Conservation (phyloP, 140 eudicot genomes). For the Cichorium intybus region DNA sequence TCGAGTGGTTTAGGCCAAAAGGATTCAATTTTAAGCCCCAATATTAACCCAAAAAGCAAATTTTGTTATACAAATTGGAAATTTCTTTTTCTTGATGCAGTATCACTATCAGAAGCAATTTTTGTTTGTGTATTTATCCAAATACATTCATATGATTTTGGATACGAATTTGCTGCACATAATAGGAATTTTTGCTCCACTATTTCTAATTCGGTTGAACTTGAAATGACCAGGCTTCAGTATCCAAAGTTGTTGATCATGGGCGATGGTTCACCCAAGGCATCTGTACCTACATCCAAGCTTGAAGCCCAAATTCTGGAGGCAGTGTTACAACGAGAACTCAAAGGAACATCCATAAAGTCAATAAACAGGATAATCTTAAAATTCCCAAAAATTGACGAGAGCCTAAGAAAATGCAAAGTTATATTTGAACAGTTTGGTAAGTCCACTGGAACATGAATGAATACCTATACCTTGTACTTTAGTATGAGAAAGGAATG, state of each 20-base stretch:
- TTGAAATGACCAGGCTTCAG: conserved; percentile 7
- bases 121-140: no score
- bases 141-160: not conserved
- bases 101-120: no score
- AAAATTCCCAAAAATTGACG: conserved; percentile 80
- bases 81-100: no score
- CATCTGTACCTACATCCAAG: conserved; percentile 48
- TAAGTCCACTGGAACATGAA: conserved; percentile 11
- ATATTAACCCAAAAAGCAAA: no score
- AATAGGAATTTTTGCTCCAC: not conserved
- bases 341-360: conserved; percentile 63
- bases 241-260: conserved; percentile 32
- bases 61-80: no score
- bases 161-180: not conserved
- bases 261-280: conserved; percentile 61
- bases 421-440: conserved; percentile 76
- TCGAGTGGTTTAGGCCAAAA: no score
- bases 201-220: not conserved
- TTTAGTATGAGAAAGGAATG: not conserved
- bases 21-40: no score
- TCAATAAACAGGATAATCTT: conserved; percentile 70
- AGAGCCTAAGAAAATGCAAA: conserved; percentile 75
- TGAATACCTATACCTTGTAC: not conserved
- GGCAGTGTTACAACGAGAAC: conserved; percentile 62
- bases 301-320: conserved; percentile 79